These are phyloP conservation scores for Aspergillus kassunensis DNA, from an alignment of 495 filamentous ascomycete genomes.

Conservation along the genomic window DNA sequence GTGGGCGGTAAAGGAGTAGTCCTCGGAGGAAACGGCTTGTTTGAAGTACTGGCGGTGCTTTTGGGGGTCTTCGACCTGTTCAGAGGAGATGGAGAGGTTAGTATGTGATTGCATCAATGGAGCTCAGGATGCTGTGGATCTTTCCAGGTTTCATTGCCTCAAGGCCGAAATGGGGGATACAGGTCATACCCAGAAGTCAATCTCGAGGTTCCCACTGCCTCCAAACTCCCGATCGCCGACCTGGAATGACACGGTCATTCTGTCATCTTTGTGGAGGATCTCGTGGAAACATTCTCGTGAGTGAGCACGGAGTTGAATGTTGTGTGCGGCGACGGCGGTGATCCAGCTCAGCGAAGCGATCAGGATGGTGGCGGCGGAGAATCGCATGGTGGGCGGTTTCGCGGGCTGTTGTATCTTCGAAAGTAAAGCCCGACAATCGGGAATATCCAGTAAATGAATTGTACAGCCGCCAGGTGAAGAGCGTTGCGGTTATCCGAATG, in stretches of 20 bases:
- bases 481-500: conserved; percentile 12
- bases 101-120: conserved; percentile 3
- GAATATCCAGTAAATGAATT: not conserved
- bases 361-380: conserved; percentile 50
- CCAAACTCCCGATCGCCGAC: conserved; percentile 97
- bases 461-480: conserved; percentile 4
- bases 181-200: conserved; percentile 91
- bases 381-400: conserved; percentile 45
- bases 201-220: conserved; percentile 86
- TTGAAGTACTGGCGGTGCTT: conserved; percentile 72
- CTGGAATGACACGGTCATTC: conserved; percentile 98
- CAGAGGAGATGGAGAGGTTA: conserved; percentile 11
- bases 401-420: not conserved
- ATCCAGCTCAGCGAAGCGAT: conserved; percentile 64
- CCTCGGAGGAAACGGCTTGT: conserved; percentile 76
- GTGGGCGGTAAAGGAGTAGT: conserved; percentile 84
- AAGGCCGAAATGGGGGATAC: not conserved
- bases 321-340: conserved; percentile 70
- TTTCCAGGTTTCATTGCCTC: not conserved
- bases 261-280: conserved; percentile 83
- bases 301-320: conserved; percentile 89
- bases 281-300: conserved; percentile 97
- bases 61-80: conserved; percentile 74
- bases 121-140: not conserved
- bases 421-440: not conserved